These are phyloP conservation scores for Dittrichia graveolens DNA, from an alignment of 129 eudicot species.

Conservation along the genomic window DNA sequence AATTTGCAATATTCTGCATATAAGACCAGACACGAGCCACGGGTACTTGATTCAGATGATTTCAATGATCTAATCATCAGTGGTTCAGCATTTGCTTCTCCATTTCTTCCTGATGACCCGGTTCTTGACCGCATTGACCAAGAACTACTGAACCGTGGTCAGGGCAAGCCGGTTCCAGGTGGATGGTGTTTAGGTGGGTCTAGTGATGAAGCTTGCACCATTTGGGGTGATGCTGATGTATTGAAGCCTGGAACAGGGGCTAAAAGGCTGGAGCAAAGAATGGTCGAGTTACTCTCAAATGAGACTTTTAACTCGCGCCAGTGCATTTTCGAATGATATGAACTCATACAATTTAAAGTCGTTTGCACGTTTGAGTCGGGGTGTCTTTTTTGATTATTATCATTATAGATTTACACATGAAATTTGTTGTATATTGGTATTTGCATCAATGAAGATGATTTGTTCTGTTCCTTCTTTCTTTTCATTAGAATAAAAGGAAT, in stretches of 20 bases:
- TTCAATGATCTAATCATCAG: slow-evolving; percentile 49
- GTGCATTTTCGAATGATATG: slow-evolving; percentile 58
- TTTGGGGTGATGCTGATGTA: slow-evolving; percentile 95
- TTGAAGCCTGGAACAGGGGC: slow-evolving; percentile 87
- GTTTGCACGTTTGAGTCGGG: slow-evolving; percentile 6
- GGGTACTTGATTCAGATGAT: slow-evolving; percentile 50
- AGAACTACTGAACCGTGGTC: slow-evolving; percentile 54
- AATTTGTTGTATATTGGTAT: slow-evolving; percentile 35
- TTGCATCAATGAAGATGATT: slow-evolving; percentile 25
- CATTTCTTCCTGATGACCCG: slow-evolving; percentile 57
- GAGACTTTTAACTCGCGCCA: slow-evolving; percentile 52
- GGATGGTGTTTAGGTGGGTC: slow-evolving; percentile 95
- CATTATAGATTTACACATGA: slow-evolving; percentile 22
- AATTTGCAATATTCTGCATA: slow-evolving; percentile 54
- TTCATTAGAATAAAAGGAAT: not conserved
- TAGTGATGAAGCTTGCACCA: slow-evolving; percentile 43
- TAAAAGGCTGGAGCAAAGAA: slow-evolving; percentile 55
- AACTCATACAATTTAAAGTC: not conserved
- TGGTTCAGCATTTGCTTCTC: slow-evolving; percentile 89
- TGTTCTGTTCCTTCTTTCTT: not conserved
- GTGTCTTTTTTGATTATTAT: not conserved
- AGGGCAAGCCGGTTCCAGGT: slow-evolving; percentile 74
- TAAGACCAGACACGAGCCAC: slow-evolving; percentile 45
- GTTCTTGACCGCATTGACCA: slow-evolving; percentile 79
- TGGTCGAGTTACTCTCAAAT: slow-evolving; percentile 58